Evolutionary conservation across 2,329 filamentous ascomycete species (phyloP), one percentile per base, ranked within the genome.

Genomic region (Aaosphaeria arxii): DNA sequence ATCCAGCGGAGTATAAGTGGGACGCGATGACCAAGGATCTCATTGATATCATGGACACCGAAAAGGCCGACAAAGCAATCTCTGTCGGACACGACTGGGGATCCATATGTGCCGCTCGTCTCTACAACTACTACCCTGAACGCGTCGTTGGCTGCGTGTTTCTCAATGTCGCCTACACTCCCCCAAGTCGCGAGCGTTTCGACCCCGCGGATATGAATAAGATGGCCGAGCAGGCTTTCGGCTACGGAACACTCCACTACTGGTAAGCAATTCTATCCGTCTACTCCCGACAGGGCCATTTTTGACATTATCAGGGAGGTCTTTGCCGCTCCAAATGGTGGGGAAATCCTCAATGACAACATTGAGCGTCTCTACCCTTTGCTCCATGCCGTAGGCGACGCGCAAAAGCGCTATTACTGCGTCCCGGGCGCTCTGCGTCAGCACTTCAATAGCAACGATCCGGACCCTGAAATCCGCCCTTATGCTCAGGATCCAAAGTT

Each of bases 1-100:
- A 63, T 39, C 54, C 58, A 3, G 44, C 51, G 11, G 53, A 50
- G 24, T 66, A 61, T 47, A 52, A 47, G 5, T 64, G 46, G 30
- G 50, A 63, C 31, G 44, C 46, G 13, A 58, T 66, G 55, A 54
- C 54, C 11, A 47, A 52, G 28, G 62, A 66, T 42, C 47, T 65
- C 35, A 46, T 54, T 1, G 62, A 65, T 6, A 61, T 67, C 31
- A 49, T 66, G 29, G 57, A 64, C 42, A 49, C 53, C 7, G 62
- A 66, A 46, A 49, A 46, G n/a, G 38, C 50, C 36, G 29, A 43
- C 7, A 56, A 57, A n/a, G 42, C 59, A 42, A 65, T 79, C 46
- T 66, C 73, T 3, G 62, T 78, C 31, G 77, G 76, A 40, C 77
- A 79, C 51, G 77, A 80, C 56, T 80, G 76, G 76, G 77, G 77